Evolutionary conservation across 176 grass and related monocot genomes (phyloP), one percentile per base, ranked within the genome.

Genomic region (Oryza longistaminata): DNA sequence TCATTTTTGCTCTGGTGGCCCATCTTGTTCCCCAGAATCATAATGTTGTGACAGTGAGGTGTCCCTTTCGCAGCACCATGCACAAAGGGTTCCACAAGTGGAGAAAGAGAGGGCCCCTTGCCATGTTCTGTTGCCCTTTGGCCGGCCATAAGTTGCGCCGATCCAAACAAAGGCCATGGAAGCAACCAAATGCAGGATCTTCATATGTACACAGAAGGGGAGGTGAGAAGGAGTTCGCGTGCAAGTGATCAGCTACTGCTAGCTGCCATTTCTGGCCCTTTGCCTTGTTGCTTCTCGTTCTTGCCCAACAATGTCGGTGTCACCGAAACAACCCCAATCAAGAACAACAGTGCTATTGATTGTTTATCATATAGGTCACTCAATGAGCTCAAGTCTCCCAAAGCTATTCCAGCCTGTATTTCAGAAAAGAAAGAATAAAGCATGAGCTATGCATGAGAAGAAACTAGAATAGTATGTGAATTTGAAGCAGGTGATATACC

Each of bases 321-420:
- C 42, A 99, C 85, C 14, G 96, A 96, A 84, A 99, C 74, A 48
- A 96, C 82, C 24, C 96, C 96, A 4, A 99, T 99, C 68, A 96
- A 87, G 80, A 99, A 99, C 29, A 99, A 75, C 19, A 92, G 88
- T 2, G 91, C 93, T 69, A 99, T 90, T 78, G 96, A 90, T 78
- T 92, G 93, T 75, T 88, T 89, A 84, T 99, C 93, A 25, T 99
- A 99, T 64, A 99, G 90, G 76, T 99, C 96, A 33, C 88, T 89
- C 70, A 99, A 68, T 0, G 96, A 99, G 79, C 81, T 88, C 76
- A 99, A 79, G 60, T 99, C 96, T 65, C 93, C 91, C 0, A 99
- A 76, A 85, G 90, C 93, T 86, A 96, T 96, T 78, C 96, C 96
- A 91, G 96, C 96, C 96, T 99, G 88, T 4, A 80, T 45, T 42